Evolutionary conservation across 495 filamentous ascomycete genomes (phyloP).

Genomic region (Barbatosphaeria neglecta): DNA sequence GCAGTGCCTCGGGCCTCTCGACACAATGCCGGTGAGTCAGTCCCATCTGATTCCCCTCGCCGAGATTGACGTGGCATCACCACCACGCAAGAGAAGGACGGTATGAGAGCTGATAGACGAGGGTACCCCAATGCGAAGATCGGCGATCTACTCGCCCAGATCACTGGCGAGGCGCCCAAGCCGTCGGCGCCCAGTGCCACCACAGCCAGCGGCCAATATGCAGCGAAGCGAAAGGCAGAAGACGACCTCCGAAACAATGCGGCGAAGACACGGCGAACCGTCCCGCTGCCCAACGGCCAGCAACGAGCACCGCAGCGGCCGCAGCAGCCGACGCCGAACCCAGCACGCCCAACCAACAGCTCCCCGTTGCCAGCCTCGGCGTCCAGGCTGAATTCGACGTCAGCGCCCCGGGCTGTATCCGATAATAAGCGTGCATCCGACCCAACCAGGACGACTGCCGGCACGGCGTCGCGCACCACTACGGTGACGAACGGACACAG

Average conservation of each 20-base stretch:
- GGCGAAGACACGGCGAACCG: slow-evolving; percentile 17
- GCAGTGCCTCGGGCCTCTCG: not conserved
- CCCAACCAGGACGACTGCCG: not conserved
- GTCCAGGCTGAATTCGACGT: slow-evolving; percentile 1
- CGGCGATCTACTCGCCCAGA: slow-evolving; percentile 42
- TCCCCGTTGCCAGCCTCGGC: slow-evolving; percentile 2
- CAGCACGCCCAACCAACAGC: not conserved
- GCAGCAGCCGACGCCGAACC: not conserved
- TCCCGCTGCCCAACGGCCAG: slow-evolving; percentile 6
- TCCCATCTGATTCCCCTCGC: too few relatives aligned
- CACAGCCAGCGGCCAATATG: slow-evolving; percentile 11
- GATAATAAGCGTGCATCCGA: not conserved
- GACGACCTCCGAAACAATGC: slow-evolving; percentile 23
- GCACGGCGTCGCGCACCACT: not conserved
- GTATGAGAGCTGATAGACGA: not conserved
- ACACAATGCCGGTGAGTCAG: not conserved
- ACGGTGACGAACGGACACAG: not conserved
- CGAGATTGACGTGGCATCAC: too few relatives aligned
- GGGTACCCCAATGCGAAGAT: slow-evolving; percentile 22
- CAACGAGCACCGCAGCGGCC: slow-evolving; percentile 2
- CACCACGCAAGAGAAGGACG: too few relatives aligned
- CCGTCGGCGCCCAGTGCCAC: slow-evolving; percentile 15
- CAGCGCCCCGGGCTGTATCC: not conserved
- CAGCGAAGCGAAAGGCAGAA: slow-evolving; percentile 41
- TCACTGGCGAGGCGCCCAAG: slow-evolving; percentile 34